Conservation (phyloP, 352 stramenopile species). For the Globisporangium nagaii region DNA sequence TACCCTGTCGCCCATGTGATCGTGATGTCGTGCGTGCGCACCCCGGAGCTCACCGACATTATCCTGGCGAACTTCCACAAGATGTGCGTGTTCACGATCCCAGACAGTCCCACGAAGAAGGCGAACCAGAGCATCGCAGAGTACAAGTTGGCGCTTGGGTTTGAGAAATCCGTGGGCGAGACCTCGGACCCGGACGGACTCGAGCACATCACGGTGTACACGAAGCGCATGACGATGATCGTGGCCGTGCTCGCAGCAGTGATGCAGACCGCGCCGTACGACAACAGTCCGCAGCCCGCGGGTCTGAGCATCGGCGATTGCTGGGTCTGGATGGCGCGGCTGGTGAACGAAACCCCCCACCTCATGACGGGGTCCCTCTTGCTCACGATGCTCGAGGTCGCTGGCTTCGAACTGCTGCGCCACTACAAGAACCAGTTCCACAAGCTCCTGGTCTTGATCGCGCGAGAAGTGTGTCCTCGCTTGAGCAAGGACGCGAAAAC, state of each 20-base stretch:
- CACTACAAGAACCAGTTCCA: constrained; percentile 76
- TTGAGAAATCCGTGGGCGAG: constrained; percentile 59
- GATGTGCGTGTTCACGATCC: constrained; percentile 71
- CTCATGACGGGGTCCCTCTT: constrained; percentile 64
- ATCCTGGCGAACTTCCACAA: constrained; percentile 72
- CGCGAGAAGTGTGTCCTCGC: constrained; percentile 48
- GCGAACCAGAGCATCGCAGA: constrained; percentile 42
- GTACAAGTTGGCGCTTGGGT: constrained; percentile 62
- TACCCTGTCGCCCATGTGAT: constrained; percentile 74
- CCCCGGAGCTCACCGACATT: constrained; percentile 63
- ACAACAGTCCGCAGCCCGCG: constrained; percentile 39
- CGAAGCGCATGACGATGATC: constrained; percentile 79
- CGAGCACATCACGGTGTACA: constrained; percentile 74
- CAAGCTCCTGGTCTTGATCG: constrained; percentile 68
- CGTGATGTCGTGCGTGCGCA: constrained; percentile 68
- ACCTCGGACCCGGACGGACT: constrained; percentile 49
- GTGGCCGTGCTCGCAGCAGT: constrained; percentile 59
- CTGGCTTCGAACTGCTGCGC: constrained; percentile 55
- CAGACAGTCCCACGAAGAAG: constrained; percentile 51
- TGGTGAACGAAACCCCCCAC: constrained; percentile 66
- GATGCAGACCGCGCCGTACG: constrained; percentile 62
- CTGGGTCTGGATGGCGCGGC: constrained; percentile 61
- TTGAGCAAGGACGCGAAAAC: constrained; percentile 72
- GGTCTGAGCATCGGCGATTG: constrained; percentile 62
- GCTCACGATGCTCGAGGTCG: constrained; percentile 76